phyloP scores from a whole-genome alignment of 2,329 filamentous ascomycete species.

The Tolypocladium capitatum region DNA sequence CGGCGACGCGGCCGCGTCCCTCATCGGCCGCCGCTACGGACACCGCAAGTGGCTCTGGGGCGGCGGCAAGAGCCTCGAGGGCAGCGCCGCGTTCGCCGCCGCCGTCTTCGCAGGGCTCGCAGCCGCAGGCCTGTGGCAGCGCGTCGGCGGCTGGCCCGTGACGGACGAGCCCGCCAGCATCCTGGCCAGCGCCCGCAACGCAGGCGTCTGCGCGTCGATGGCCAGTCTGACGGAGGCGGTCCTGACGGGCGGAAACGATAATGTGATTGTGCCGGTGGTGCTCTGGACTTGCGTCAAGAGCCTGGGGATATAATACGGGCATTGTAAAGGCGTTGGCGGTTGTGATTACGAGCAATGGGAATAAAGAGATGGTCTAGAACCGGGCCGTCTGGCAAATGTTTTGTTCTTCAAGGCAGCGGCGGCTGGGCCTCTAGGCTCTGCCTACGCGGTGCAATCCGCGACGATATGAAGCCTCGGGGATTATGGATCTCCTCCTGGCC shows the following conservation, averaged over 20 bases:
- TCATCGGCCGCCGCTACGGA: constrained; percentile 79
- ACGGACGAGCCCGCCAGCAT: constrained; percentile 23
- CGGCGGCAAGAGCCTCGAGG: constrained; percentile 90
- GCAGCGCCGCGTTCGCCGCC: constrained; percentile 64
- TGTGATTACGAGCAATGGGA: background rate
- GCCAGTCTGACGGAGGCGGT: constrained; percentile 92
- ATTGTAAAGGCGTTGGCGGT: background rate
- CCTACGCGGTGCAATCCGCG: background rate
- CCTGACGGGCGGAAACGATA: constrained; percentile 93
- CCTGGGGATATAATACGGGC: constrained; percentile 36
- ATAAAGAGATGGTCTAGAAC: background rate
- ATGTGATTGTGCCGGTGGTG: constrained; percentile 88
- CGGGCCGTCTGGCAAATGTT: background rate
- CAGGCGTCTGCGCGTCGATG: constrained; percentile 57
- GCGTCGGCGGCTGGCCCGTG: constrained; percentile 61
- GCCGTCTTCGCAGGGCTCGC: constrained; percentile 68
- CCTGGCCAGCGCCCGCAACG: constrained; percentile 43
- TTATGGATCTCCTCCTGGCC: background rate
- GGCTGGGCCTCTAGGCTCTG: background rate
- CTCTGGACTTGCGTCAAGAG: constrained; percentile 87
- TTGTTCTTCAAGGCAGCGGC: background rate
- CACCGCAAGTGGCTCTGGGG: constrained; percentile 91
- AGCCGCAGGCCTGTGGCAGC: constrained; percentile 59
- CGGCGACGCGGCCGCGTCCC: constrained; percentile 82
- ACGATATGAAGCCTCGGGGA: background rate